Evolutionary conservation across 1,139 yeast genomes (phyloP), one percentile per base, ranked within the genome.

Genomic region (Maudiozyma humilis): DNA sequence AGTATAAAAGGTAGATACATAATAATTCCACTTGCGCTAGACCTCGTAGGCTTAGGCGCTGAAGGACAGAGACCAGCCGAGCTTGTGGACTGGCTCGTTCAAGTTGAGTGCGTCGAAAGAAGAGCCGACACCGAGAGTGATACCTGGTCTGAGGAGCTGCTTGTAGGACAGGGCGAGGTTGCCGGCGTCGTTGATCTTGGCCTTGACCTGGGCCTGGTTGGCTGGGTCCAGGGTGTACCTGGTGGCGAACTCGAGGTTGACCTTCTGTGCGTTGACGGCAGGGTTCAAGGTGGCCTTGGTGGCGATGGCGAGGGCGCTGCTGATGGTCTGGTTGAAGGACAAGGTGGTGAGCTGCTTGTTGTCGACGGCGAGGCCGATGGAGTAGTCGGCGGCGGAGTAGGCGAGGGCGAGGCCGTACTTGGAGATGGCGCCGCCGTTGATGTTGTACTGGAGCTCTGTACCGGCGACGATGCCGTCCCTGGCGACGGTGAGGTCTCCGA

Each of bases 261-360:
- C 78, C 66, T 76, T 76, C 57, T 44, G 42, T 18, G 85, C 78
- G 63, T 72, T 73, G 52, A 85, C 73, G 68, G 85, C 80, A 56
- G 95, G 81, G 75, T 89, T 96, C 82, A 93, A 87, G 58, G 93
- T 82, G 63, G 96, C 95, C 77, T 85, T 88, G 63, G 96, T 95
- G 75, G 96, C 97, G 60, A 89, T 95, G 77, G 91, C 95, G 60
- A 91, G 88, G 59, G 75, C 71, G 55, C 93, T 85, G 60, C 88
- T 79, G 56, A 91, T 94, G 72, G 78, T 83, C 82, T 91, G 97
- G 87, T 81, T 91, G 82, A 89, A 88, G 61, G 95, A 89, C 62
- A 96, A 96, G 49, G 95, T 76, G 79, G 83, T 87, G 57, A 89
- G 82, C 49, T 88, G 78, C 68, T 89, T 78, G 80, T 87, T 86